Base-by-base conservation (phyloP, 1,284 basidiomycete genomes). In the Fomitiporia mediterranea region DNA sequence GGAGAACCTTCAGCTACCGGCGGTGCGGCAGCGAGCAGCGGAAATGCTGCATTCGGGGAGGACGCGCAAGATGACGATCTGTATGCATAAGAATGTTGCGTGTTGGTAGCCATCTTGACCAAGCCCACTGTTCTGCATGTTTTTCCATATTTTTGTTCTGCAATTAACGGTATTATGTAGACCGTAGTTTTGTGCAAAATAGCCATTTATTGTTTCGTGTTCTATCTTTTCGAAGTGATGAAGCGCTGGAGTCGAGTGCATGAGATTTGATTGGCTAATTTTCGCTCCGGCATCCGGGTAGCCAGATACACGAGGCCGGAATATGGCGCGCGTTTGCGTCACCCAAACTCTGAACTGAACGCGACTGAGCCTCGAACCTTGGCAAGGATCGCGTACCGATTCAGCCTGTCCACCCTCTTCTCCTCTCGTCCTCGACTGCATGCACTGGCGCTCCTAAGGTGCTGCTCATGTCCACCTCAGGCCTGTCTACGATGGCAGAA, bases 11-110 rank as follows among this genome's bases (percentile, higher is more conserved):
- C 76, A 39, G 74, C 71, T n/a, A 67, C 73, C 11, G 68, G 77
- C 15, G 71, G 74, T 11, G 74, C 70, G 15, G 69, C 69, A 21
- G 69, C 74, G 5, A 65, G 79, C n/a, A 69, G 80, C 37, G 82
- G 84, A 48, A 92, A 93, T 58, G 77, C 89, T 54, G 89, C 86
- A 13, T 95, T 95, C 72, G 76, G 80, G 28, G 86, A 89, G 61
- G 89, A 93, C 55, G 76, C 82, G 30, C 85, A 82, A 44, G 93
- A 95, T 65, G 93, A 96, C 62, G 94, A 95, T 68, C 70, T 95
- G 66, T 95, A 94, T 66, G 91, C 91, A 15, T 72, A 61, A 65
- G 34, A 37, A 8, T 2, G 15, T 52, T 27, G 39, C 17, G 19
- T 34, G 32, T 6, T 34, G 32, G 13, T 34, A 13, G 32, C 13